Conservation (phyloP, 495 filamentous ascomycete genomes). For the Friedmanniomyces simplex region DNA sequence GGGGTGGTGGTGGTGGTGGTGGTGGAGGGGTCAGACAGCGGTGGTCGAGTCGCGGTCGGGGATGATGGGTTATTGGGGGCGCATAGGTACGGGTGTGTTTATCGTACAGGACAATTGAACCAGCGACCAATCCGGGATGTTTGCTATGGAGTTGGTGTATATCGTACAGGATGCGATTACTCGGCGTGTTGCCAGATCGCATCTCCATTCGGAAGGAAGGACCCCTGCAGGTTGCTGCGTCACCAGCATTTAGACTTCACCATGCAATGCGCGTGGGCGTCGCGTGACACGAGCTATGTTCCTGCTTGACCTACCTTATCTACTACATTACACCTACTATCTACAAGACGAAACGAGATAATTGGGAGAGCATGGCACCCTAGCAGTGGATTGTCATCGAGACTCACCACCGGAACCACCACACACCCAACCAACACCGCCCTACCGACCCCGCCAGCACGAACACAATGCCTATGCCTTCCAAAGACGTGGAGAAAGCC, state of each 20-base stretch:
- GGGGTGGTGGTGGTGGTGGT: background rate
- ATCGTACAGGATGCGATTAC: too few species aligned
- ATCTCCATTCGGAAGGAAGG: background rate
- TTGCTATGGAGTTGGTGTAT: too few species aligned
- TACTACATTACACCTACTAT: background rate
- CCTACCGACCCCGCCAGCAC: slow-evolving; percentile 5
- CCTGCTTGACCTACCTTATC: too few species aligned
- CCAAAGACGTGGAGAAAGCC: slow-evolving; percentile 15
- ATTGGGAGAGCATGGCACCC: background rate
- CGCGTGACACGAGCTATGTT: background rate
- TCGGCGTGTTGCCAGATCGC: background rate
- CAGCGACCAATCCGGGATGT: too few species aligned
- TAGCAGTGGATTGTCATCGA: slow-evolving; percentile 6
- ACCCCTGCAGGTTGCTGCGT: too few species aligned
- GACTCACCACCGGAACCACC: background rate
- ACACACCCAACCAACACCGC: background rate
- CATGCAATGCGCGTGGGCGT: background rate
- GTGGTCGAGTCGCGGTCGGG: background rate
- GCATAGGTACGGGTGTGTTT: too few species aligned
- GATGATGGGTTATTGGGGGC: too few species aligned
- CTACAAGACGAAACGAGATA: background rate
- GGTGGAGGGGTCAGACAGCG: background rate
- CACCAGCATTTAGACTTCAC: background rate
- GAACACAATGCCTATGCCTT: slow-evolving; percentile 19
- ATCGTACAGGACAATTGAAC: too few species aligned